Conservation (phyloP, 768 basidiomycete genomes). For the Suillus lakei region DNA sequence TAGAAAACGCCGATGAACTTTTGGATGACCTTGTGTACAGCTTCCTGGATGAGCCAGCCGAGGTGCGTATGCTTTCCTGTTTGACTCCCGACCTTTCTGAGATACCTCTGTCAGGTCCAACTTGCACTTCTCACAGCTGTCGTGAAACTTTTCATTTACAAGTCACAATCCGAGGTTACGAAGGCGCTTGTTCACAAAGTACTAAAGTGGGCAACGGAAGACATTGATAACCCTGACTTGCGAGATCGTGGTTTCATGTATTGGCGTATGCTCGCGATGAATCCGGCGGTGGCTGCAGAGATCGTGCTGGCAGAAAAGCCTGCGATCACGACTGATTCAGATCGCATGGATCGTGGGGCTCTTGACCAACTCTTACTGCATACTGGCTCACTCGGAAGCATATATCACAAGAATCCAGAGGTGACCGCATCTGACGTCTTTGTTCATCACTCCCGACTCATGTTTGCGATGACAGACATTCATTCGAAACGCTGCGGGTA, state of each 20-base stretch:
- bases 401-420: conserved; percentile 98
- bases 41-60: conserved; percentile 92
- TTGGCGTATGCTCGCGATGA: conserved; percentile 95
- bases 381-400: conserved; percentile 91
- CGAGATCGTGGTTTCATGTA: conserved; percentile 99
- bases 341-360: conserved; percentile 95
- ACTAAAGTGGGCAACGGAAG: conserved; percentile 96
- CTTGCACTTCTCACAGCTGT: conserved; percentile 91
- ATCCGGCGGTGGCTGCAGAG: conserved; percentile 85
- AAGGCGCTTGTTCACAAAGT: conserved; percentile 94
- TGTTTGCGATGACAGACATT: conserved; percentile 65
- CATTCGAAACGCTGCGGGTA: conserved; percentile 87
- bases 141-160: conserved; percentile 95
- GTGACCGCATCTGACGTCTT: conserved; percentile 39
- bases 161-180: conserved; percentile 78
- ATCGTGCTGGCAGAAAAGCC: conserved; percentile 95
- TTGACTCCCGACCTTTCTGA: background rate
- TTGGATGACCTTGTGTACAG: conserved; percentile 89
- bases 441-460: conserved; percentile 14
- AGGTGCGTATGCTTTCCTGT: conserved; percentile 55
- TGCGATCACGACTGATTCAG: conserved; percentile 96
- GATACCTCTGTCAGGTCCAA: conserved; percentile 70
- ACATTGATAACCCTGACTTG: conserved; percentile 97
- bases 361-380: conserved; percentile 94
- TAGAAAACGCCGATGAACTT: conserved; percentile 95